These are phyloP conservation scores for Fusarium sp. DNA, from an alignment of 2,329 filamentous ascomycete species.

Conservation along the genomic window DNA sequence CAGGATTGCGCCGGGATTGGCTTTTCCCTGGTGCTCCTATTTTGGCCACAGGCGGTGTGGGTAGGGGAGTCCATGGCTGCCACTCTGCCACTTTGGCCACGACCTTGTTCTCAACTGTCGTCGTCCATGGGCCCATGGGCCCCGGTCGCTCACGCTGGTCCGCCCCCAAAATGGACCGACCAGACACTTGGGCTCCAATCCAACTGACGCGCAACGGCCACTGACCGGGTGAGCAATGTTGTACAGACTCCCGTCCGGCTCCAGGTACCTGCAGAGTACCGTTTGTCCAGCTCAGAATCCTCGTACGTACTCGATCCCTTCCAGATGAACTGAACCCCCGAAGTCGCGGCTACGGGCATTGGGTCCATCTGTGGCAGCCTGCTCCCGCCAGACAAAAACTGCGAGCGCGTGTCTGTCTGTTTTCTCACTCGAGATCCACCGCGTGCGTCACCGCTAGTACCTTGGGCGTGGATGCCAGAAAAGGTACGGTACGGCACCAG, in stretches of 20 bases:
- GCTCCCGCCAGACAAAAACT: slow-evolving; percentile 9
- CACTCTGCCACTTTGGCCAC: slow-evolving; percentile 12
- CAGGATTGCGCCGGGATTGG: slow-evolving; percentile 52
- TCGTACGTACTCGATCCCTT: slow-evolving; percentile 24
- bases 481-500: slow-evolving; percentile 14
- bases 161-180: slow-evolving; percentile 38
- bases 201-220: slow-evolving; percentile 40
- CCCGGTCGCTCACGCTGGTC: slow-evolving; percentile 29
- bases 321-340: slow-evolving; percentile 30
- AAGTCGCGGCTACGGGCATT: slow-evolving; percentile 30
- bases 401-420: slow-evolving; percentile 12
- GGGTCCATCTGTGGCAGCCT: slow-evolving; percentile 6
- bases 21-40: slow-evolving; percentile 43
- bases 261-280: slow-evolving; percentile 33
- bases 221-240: slow-evolving; percentile 24
- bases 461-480: slow-evolving; percentile 1
- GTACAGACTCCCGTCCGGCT: slow-evolving; percentile 23
- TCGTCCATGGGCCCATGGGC: slow-evolving; percentile 33
- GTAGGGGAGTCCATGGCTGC: slow-evolving; percentile 19
- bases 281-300: slow-evolving; percentile 17
- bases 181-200: slow-evolving; percentile 36
- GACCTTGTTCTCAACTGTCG: slow-evolving; percentile 23
- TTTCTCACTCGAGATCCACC: slow-evolving; percentile 35
- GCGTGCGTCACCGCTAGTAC: slow-evolving; percentile 28
- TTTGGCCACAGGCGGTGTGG: slow-evolving; percentile 49